phyloP scores from a whole-genome alignment of 2,329 filamentous ascomycete species.

The Aureobasidium sp. region DNA sequence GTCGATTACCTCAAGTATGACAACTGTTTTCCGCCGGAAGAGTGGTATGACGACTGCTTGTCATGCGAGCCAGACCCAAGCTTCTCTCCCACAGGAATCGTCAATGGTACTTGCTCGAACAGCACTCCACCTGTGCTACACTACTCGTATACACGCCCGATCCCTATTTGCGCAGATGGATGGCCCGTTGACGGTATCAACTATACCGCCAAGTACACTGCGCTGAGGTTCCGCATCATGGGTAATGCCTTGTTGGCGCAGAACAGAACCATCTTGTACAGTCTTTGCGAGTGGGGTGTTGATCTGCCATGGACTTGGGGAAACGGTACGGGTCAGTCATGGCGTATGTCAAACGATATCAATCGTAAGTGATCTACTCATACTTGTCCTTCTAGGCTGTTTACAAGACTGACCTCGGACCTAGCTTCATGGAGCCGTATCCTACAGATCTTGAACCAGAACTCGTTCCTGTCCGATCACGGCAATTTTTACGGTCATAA shows the following conservation, averaged over 20 bases:
- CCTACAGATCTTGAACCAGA: constrained; percentile 45
- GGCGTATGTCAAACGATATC: constrained; percentile 40
- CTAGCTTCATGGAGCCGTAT: constrained; percentile 43
- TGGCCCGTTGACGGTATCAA: constrained; percentile 39
- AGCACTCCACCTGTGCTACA: constrained; percentile 33
- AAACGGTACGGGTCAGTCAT: constrained; percentile 39
- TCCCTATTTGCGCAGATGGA: not conserved
- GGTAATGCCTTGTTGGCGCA: constrained; percentile 40
- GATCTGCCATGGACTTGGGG: constrained; percentile 39
- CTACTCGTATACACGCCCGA: constrained; percentile 37
- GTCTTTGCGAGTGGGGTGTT: constrained; percentile 23
- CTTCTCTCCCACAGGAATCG: constrained; percentile 41
- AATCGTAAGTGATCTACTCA: constrained; percentile 33
- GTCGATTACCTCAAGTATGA: constrained; percentile 54
- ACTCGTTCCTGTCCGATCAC: constrained; percentile 37
- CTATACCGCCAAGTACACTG: constrained; percentile 36
- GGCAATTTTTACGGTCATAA: constrained; percentile 41
- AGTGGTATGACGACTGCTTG: not conserved
- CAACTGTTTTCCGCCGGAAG: constrained; percentile 36
- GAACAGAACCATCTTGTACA: constrained; percentile 37
- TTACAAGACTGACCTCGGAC: constrained; percentile 16
- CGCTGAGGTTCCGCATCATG: constrained; percentile 41
- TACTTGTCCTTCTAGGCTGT: not conserved
- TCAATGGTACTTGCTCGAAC: constrained; percentile 35
- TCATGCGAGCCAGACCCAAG: constrained; percentile 23